Base-by-base conservation (phyloP, 352 stramenopile genomes). In the Thalassiosira livingstoniorum region DNA sequence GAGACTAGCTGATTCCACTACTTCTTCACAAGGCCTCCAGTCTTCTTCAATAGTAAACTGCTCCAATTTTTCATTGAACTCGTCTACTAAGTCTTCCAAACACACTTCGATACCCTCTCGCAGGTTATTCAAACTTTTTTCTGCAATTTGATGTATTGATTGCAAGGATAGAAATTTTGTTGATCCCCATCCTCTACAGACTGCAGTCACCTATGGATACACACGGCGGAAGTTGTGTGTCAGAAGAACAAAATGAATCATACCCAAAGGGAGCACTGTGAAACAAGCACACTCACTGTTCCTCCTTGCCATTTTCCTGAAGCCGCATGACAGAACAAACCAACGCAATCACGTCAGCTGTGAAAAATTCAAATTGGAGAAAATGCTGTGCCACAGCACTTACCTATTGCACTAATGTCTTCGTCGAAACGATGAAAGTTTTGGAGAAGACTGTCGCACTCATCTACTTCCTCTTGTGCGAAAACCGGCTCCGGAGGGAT, bases 301-400 rank as follows among this genome's bases (percentile, higher is more conserved):
- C 64, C 64, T 42, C 64, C 64, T 62, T 63, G 35, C 64, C 64
- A 73, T 42, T 73, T 73, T n/a, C n/a, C n/a, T n/a, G n/a, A n/a
- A n/a, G n/a, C n/a, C n/a, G n/a, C n/a, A n/a, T n/a, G n/a, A n/a
- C n/a, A n/a, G n/a, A n/a, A n/a, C n/a, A n/a, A n/a, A n/a, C n/a
- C n/a, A n/a, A n/a, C n/a, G n/a, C n/a, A n/a, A n/a, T n/a, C n/a
- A n/a, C n/a, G n/a, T n/a, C n/a, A n/a, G n/a, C n/a, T n/a, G n/a
- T n/a, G n/a, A n/a, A n/a, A n/a, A n/a, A n/a, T n/a, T n/a, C n/a
- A n/a, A n/a, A n/a, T n/a, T n/a, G n/a, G n/a, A n/a, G n/a, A n/a
- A n/a, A n/a, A n/a, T n/a, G n/a, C n/a, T n/a, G n/a, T n/a, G n/a
- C n/a, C n/a, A n/a, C n/a, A n/a, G n/a, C n/a, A n/a, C n/a, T n/a